Evolutionary conservation across 2,329 filamentous ascomycete genomes (phyloP), one percentile per base, ranked within the genome.

Genomic region (Phialemoniopsis sp.): DNA sequence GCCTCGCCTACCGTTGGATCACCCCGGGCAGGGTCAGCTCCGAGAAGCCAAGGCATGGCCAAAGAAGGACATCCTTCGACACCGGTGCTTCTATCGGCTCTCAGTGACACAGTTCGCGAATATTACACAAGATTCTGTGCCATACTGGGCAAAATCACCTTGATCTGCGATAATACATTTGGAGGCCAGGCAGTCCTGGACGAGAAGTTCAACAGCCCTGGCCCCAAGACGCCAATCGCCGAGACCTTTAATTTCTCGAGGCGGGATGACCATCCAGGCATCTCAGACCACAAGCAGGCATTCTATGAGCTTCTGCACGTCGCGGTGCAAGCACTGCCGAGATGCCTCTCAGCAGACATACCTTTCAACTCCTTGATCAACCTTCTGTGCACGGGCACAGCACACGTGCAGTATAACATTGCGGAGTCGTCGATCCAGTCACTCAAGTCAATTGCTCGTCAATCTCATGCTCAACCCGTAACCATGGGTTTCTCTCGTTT

Each of bases 221-320:
- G 87, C 0, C 90, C 93, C 0, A 97, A 97, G 61, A 98, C 93
- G 0, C 93, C 94, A 2, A 91, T 97, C 50, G 76, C 90, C 1
- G 93, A 97, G 43, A 90, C 89, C 0, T 98, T 98, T 60, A 91
- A 86, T 48, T 96, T 98, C 58, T 75, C 82, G 21, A 79, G 89
- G 40, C 83, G 85, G 39, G 91, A 97, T 49, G 93, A 93, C 45
- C 77, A 81, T 37, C 72, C 80, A 41, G 82, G 67, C 45, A 76
- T 80, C 0, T 70, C 81, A 1, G 93, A 98, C 49, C 85, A 94
- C 53, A 91, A 91, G 52, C 89, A 96, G 59, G 85, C 87, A 0
- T 98, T 95, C 57, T 98, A 97, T 55, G 93, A 97, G 56, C 75
- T 98, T 16, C 73, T 98, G 4, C 89, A 96, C 62, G 90, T 97